A percentile compares a stretch with the other conserved stretches of the same genome.
Evolutionary conservation across 2,329 filamentous ascomycete genomes (phyloP).

Genomic region (Teratosphaeria destructans): DNA sequence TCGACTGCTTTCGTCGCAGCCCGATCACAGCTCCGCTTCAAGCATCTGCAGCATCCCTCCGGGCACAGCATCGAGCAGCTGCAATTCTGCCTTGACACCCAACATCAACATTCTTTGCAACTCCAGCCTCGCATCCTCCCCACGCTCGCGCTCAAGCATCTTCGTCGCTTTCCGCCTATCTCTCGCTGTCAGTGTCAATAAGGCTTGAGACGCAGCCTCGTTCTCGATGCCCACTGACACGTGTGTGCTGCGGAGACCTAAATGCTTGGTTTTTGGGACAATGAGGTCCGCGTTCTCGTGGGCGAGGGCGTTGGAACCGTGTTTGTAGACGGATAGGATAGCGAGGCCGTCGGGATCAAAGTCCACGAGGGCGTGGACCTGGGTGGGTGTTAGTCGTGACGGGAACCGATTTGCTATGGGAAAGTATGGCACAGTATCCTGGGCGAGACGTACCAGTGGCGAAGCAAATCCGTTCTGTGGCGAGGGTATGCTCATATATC

Average conservation of each 20-base stretch:
- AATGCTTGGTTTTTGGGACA: conserved; percentile 49
- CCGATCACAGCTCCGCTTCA: background rate
- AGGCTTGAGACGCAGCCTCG: conserved; percentile 27
- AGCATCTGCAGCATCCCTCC: conserved; percentile 17
- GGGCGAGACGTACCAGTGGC: conserved; percentile 27
- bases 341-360: conserved; percentile 66
- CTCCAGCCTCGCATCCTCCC: conserved; percentile 41
- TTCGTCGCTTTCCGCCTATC: conserved; percentile 50
- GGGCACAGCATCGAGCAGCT: conserved; percentile 31
- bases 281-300: conserved; percentile 46
- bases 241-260: conserved; percentile 46
- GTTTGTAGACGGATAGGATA: conserved; percentile 64
- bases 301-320: conserved; percentile 52
- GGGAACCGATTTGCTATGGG: background rate
- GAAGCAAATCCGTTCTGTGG: conserved; percentile 34
- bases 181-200: conserved; percentile 41
- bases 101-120: conserved; percentile 65
- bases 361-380: conserved; percentile 56
- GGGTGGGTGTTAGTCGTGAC: background rate
- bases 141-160: conserved; percentile 34
- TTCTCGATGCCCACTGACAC: conserved; percentile 8
- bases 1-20: too few species aligned
- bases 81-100: conserved; percentile 67
- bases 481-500: conserved; percentile 37
- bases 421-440: background rate